These are phyloP conservation scores for Musa acuminata DNA, from an alignment of 176 grass and related monocot genomes.

Conservation along the genomic window DNA sequence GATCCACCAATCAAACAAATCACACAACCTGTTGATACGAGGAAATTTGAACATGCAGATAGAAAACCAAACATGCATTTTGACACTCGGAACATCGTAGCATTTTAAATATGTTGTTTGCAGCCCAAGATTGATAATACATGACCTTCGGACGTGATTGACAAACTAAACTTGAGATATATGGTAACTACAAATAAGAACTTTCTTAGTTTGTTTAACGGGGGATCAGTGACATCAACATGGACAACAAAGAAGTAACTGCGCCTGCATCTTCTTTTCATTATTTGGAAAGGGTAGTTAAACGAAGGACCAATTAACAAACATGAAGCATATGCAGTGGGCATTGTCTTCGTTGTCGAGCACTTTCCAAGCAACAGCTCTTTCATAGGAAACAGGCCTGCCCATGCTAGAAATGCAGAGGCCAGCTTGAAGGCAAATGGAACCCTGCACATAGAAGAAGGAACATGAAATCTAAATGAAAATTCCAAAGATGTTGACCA, in stretches of 20 bases:
- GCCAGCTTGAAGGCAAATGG: constrained; percentile 50
- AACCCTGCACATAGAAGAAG: constrained; percentile 30
- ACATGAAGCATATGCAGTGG: constrained; percentile 22
- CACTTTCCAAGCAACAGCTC: constrained; percentile 61
- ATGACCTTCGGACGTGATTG: no score
- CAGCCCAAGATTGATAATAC: no score
- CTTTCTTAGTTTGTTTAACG: neutral
- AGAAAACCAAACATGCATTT: neutral
- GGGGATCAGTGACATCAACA: neutral
- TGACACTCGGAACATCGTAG: no score
- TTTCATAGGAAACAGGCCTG: constrained; percentile 65
- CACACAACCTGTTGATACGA: no score
- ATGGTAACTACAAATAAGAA: neutral
- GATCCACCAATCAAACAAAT: no score
- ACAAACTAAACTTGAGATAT: no score
- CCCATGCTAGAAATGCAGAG: constrained; percentile 58
- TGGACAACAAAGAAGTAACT: neutral
- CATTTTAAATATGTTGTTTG: no score
- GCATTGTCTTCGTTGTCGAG: constrained; percentile 8
- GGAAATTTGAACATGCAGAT: neutral
- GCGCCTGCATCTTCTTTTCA: no score
- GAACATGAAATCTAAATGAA: neutral
- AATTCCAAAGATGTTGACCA: no score
- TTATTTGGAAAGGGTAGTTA: neutral
- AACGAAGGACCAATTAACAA: constrained; percentile 21